These are phyloP conservation scores for Lentinula guzmanii DNA, from an alignment of 768 basidiomycete species.

Conservation along the genomic window DNA sequence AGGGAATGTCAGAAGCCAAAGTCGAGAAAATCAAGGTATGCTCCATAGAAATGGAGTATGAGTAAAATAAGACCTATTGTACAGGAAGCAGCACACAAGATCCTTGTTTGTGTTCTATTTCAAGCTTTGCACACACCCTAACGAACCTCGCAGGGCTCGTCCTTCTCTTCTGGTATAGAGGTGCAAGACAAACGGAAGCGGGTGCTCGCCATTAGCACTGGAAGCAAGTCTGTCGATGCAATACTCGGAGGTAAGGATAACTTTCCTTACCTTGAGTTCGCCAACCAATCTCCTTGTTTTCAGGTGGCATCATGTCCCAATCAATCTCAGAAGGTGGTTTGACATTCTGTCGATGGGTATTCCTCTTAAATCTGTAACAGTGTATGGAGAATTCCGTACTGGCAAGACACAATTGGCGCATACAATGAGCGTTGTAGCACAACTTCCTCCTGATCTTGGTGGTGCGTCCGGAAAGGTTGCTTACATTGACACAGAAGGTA, in stretches of 20 bases:
- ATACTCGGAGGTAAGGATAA: conserved; percentile 71
- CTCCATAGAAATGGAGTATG: not conserved
- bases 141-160: conserved; percentile 58
- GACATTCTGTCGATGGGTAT: not conserved
- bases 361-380: conserved; percentile 28
- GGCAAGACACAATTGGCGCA: conserved; percentile 96
- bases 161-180: conserved; percentile 88
- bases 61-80: not conserved
- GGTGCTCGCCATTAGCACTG: conserved; percentile 83
- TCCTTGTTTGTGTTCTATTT: conserved; percentile 44
- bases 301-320: conserved; percentile 88
- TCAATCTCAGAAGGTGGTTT: conserved; percentile 81
- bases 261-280: not conserved
- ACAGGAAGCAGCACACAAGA: conserved; percentile 87
- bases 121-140: conserved; percentile 1
- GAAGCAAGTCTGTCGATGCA: conserved; percentile 85
- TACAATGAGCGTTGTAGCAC: conserved; percentile 88
- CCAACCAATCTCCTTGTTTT: not conserved
- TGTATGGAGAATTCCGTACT: conserved; percentile 94
- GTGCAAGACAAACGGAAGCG: conserved; percentile 81
- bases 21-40: conserved; percentile 92
- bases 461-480: conserved; percentile 94
- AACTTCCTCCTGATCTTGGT: conserved; percentile 85
- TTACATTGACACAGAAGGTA: conserved; percentile 86
- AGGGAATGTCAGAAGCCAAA: conserved; percentile 97